Conservation (phyloP, 2,329 filamentous ascomycete genomes). For the Ophiostoma australiae region DNA sequence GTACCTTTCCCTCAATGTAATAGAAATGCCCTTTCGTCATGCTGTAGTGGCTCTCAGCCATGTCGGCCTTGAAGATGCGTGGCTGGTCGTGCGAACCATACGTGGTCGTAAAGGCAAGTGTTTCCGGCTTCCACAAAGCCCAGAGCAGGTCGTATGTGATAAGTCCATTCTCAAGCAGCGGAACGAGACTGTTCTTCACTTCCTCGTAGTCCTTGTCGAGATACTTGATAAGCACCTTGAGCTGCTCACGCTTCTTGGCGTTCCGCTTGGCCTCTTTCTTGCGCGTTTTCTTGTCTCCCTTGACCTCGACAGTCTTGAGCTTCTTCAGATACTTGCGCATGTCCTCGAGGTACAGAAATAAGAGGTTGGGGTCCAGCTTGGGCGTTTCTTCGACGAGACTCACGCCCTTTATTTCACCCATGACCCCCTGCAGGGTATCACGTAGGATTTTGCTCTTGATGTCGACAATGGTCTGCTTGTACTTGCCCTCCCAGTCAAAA, state of each 20-base stretch:
- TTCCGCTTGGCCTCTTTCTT: conserved; percentile 58
- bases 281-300: conserved; percentile 50
- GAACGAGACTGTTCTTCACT: conserved; percentile 72
- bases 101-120: conserved; percentile 69
- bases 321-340: conserved; percentile 60
- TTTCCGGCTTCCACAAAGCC: conserved; percentile 85
- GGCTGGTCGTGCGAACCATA: conserved; percentile 74
- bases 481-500: conserved; percentile 82
- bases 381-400: conserved; percentile 77
- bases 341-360: conserved; percentile 74
- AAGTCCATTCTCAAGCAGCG: conserved; percentile 72
- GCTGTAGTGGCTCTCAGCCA: conserved; percentile 62
- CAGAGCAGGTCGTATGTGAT: conserved; percentile 87
- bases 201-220: conserved; percentile 65
- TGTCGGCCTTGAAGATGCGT: conserved; percentile 75
- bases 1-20: conserved; percentile 61
- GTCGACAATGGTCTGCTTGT: conserved; percentile 66
- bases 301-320: conserved; percentile 54
- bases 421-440: conserved; percentile 63
- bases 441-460: conserved; percentile 78
- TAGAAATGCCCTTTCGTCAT: conserved; percentile 73
- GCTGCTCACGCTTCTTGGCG: conserved; percentile 55
- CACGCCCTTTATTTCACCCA: conserved; percentile 72
- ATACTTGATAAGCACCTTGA: conserved; percentile 53
- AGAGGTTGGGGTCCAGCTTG: conserved; percentile 63